Evolutionary conservation across 73 alveolate species (phyloP).

Genomic region (Breviolum minutum): DNA sequence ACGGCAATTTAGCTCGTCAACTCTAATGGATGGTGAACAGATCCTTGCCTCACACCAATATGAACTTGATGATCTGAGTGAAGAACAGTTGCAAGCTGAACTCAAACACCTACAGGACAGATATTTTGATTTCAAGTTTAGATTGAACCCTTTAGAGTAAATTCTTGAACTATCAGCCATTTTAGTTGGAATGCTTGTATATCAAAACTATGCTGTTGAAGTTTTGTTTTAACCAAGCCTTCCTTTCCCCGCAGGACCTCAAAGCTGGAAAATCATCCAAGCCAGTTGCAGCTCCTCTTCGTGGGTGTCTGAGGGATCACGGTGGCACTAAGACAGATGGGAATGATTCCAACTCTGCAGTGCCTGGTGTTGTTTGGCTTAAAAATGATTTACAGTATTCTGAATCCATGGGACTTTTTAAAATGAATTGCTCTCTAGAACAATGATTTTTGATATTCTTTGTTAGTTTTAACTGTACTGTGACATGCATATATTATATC

Average conservation of each 20-base stretch:
- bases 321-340: not conserved
- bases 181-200: not conserved
- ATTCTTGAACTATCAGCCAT: not conserved
- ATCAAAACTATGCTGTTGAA: not conserved
- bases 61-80: not conserved
- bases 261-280: not conserved
- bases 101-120: not conserved
- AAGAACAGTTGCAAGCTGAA: not conserved
- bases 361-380: not conserved
- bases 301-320: not conserved
- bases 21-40: slow-evolving; percentile 15
- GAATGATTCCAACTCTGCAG: not conserved
- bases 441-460: not conserved
- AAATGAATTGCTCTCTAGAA: not conserved
- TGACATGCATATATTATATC: not conserved
- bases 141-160: not conserved
- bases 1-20: not conserved
- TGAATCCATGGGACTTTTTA: not conserved
- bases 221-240: not conserved
- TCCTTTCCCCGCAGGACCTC: not conserved
- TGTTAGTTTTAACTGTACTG: not conserved
- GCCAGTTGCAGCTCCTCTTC: slow-evolving; percentile 19
- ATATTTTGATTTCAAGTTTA: not conserved
- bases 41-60: not conserved
- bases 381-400: not conserved